Percentiles rank a stretch among this genome's conserved stretches.
These are phyloP conservation scores for Leonotis leonurus DNA, from an alignment of 257 asterid genomes.

Conservation along the genomic window DNA sequence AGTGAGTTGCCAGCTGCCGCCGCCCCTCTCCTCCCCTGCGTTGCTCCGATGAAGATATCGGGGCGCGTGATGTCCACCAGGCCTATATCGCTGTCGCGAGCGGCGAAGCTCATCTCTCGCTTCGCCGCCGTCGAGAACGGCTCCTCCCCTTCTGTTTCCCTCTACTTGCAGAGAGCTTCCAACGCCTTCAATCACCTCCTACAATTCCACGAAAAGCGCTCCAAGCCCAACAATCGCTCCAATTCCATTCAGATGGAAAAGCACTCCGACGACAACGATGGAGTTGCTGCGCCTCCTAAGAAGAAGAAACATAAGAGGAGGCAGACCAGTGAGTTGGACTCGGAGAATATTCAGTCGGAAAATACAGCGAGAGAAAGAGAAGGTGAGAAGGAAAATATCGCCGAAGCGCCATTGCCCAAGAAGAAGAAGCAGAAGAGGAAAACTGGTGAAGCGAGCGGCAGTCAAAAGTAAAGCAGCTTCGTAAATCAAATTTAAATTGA, in stretches of 20 bases:
- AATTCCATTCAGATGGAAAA: not conserved
- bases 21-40: no score
- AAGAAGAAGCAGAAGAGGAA: not conserved
- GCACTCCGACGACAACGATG: not conserved
- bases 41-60: constrained; percentile 9
- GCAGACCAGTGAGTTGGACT: constrained; percentile 17
- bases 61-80: not conserved
- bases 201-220: constrained; percentile 32
- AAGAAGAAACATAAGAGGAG: constrained; percentile 35
- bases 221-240: not conserved
- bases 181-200: constrained; percentile 45
- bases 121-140: constrained; percentile 18
- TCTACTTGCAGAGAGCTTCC: constrained; percentile 27
- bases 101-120: constrained; percentile 13
- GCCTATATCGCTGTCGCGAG: not conserved
- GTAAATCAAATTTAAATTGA: not conserved
- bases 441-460: not conserved
- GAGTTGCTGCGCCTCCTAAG: not conserved
- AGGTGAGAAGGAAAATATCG: no score
- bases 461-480: no score
- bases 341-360: not conserved
- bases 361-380: not conserved
- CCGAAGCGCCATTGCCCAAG: no score
- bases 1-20: no score
- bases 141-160: constrained; percentile 6